Base-by-base conservation (phyloP, 345 rosid genomes). In the Turritis glabra region DNA sequence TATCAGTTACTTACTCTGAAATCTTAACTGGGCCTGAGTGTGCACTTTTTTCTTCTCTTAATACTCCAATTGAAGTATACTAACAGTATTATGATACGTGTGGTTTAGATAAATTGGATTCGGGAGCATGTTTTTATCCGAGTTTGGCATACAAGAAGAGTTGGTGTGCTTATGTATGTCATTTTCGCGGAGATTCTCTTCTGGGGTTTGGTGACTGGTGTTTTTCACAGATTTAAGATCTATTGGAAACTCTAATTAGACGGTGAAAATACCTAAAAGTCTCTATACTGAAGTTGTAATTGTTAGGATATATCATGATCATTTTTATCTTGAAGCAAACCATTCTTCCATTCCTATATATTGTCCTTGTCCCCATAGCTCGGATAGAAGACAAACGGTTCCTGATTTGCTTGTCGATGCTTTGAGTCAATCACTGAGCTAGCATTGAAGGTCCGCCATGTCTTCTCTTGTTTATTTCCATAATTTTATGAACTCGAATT, bases 191-290 rank as follows among this genome's bases (percentile, higher is more conserved):
- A 90, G 83, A 92, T 92, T 67, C 77, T 88, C 56, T 89, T 92
- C 30, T 90, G 93, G 97, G 87, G 76, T 19, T 54, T 88, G 21
- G 82, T 84, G 38, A 61, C 92, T 0, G 96, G 96, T 61, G 50
- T 83, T 74, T 67, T 85, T 62, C 86, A 92, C 68, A 63, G 84
- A 48, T 67, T 77, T 25, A 78, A 79, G 15, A 78, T 90, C 22
- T 87, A 88, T 21, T 92, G 97, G 97, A 92, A 89, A 87, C 97
- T 89, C 32, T 92, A 72, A 81, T n/a, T 14, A 30, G 29, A 18
- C 7, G 0, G 5, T 37, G 9, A 40, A 18, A 10, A 47, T 33
- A 40, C 18, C 7, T 0, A 23, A 8, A 2, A 3, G 8, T 3
- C 32, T 57, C 12, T 75, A 27, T 67, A 15, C 5, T 18, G 18